These are phyloP conservation scores for Phaeoacremonium minimum DNA, from an alignment of 2,329 filamentous ascomycete genomes.

Conservation along the genomic window DNA sequence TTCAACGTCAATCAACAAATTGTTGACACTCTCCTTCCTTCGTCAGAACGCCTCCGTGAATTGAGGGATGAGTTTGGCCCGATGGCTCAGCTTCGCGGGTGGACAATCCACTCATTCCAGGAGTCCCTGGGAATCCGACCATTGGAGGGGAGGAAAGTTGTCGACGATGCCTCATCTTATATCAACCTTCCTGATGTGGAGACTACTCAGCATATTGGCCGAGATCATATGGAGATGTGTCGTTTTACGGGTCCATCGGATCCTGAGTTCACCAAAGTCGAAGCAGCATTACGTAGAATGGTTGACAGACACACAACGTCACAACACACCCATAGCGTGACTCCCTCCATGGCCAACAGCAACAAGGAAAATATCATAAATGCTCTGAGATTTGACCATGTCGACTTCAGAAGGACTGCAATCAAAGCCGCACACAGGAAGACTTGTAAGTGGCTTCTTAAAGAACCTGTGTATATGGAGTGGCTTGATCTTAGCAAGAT, in stretches of 20 bases:
- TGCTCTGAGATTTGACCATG: background rate
- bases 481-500: background rate
- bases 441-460: background rate
- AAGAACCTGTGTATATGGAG: background rate
- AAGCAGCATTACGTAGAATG: no score
- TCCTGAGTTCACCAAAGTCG: background rate
- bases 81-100: background rate
- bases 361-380: background rate
- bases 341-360: no score
- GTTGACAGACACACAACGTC: no score
- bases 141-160: background rate
- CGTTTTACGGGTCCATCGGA: background rate
- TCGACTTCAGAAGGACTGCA: background rate
- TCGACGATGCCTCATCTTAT: background rate
- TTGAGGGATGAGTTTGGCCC: slow-evolving; percentile 1
- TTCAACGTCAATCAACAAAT: background rate
- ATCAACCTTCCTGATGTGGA: background rate
- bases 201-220: background rate
- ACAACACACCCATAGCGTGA: no score
- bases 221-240: slow-evolving; percentile 1
- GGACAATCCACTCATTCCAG: background rate
- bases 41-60: background rate
- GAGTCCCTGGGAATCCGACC: background rate
- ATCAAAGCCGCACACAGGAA: background rate
- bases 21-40: background rate